Evolutionary conservation across 2,329 filamentous ascomycete genomes (phyloP).

Genomic region (Aspergillus ibericus): DNA sequence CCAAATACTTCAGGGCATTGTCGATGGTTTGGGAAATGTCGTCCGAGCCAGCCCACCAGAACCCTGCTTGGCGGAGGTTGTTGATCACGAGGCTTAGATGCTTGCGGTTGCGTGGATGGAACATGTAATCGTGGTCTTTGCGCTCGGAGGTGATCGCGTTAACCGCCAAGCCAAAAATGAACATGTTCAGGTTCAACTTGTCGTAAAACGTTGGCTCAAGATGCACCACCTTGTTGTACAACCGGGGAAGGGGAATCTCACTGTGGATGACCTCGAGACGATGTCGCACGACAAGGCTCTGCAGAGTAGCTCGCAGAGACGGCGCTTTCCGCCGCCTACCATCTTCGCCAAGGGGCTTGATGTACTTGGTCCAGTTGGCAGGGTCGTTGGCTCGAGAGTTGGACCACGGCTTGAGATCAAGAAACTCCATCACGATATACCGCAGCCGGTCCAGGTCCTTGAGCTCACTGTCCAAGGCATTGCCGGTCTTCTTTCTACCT

Average conservation of each 20-base stretch:
- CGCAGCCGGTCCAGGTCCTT: conserved; percentile 68
- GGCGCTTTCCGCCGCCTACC: conserved; percentile 49
- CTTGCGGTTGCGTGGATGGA: conserved; percentile 71
- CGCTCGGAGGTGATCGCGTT: conserved; percentile 89
- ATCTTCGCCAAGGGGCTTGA: conserved; percentile 61
- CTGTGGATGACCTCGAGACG: conserved; percentile 66
- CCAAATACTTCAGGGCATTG: conserved; percentile 67
- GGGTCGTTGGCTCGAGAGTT: conserved; percentile 60
- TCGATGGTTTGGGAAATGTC: conserved; percentile 65
- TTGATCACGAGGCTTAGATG: conserved; percentile 67
- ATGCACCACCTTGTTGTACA: conserved; percentile 70
- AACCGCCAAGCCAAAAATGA: conserved; percentile 77
- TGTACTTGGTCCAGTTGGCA: conserved; percentile 71
- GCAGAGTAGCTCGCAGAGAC: conserved; percentile 66
- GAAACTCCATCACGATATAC: conserved; percentile 66
- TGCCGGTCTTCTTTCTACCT: conserved; percentile 38
- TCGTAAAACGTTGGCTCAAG: conserved; percentile 84
- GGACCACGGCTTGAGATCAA: conserved; percentile 77
- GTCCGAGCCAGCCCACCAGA: conserved; percentile 80
- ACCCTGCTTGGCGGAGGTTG: conserved; percentile 80
- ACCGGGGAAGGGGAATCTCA: conserved; percentile 65
- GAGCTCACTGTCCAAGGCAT: conserved; percentile 54
- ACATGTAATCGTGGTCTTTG: conserved; percentile 82
- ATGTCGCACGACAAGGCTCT: conserved; percentile 80
- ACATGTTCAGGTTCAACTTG: conserved; percentile 77